Base-by-base conservation (phyloP, 2,329 filamentous ascomycete species). In the Aspergillus aculeatus region DNA sequence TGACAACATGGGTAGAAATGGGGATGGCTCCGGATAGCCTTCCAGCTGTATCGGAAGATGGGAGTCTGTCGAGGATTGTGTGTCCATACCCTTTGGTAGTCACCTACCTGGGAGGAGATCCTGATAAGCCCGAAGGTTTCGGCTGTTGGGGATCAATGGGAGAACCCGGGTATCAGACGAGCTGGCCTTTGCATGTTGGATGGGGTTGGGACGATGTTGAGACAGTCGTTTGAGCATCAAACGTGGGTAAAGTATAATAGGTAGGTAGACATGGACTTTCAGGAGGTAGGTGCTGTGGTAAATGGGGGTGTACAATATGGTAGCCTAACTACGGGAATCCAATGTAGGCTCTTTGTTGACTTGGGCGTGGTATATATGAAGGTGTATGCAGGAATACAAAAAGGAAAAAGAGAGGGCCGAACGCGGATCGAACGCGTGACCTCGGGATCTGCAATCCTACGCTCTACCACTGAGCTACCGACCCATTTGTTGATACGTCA, bases 401-500 rank as follows among this genome's bases (percentile, higher is more conserved):
- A n/a, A n/a, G n/a, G n/a, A n/a, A 24, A 55, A 55, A 55, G 32
- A 23, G n/a, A 55, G 53, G 53, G 31, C 53, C 53, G 53, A 55
- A 55, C 53, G 53, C 53, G 53, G 53, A 48, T 55, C 53, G 53
- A 55, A 55, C 53, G 53, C 53, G 53, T 55, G 53, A 55, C 53
- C 53, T 55, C 53, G 53, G 53, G 53, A 55, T 55, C 53, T 55
- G 53, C 53, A 55, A 55, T 55, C 53, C 53, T 55, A 21, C 53
- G 53, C 53, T 55, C 53, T 55, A 55, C 53, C 53, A 55, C 53
- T 55, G 53, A 55, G 53, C 53, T 55, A 55, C 53, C 53, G 53
- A 55, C 31, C 53, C 53, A 23, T 5, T 44, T 44, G 38, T 7
- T 44, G n/a, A 19, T 44, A 44, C 38, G 38, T 44, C 38, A 44